Conservation (phyloP, 441 rosid species). For the Mallotus repandus region DNA sequence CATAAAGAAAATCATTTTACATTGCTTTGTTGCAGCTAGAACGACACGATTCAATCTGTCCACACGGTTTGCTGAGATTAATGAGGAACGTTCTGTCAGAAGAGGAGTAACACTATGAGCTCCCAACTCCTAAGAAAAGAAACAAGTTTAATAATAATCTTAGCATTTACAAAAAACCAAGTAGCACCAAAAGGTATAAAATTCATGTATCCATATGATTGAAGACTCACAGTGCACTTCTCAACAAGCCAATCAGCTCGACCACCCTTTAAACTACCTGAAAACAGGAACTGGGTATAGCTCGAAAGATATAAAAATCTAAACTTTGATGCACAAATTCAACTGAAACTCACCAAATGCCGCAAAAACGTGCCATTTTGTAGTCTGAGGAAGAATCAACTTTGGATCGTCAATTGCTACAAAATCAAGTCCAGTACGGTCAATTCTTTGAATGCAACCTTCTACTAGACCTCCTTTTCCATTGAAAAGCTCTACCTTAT, state of each 20-base stretch:
- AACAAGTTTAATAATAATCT: not conserved
- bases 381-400: conserved; percentile 44
- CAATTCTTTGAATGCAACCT: conserved; percentile 60
- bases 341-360: conserved; percentile 60
- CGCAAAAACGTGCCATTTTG: conserved; percentile 77
- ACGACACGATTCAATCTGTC: conserved; percentile 72
- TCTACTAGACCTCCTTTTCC: conserved; percentile 78
- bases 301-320: not conserved
- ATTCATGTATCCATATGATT: not conserved
- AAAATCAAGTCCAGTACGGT: conserved; percentile 62
- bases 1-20: conserved; percentile 32
- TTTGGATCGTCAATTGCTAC: conserved; percentile 60
- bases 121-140: conserved; percentile 64
- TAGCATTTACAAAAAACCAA: conserved; percentile 5
- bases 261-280: conserved; percentile 86
- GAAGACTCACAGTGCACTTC: conserved; percentile 72
- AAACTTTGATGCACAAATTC: not conserved
- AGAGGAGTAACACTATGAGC: conserved; percentile 85
- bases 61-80: conserved; percentile 71
- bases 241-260: conserved; percentile 92
- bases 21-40: conserved; percentile 78
- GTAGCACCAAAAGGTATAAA: not conserved
- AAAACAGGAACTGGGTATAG: conserved; percentile 17
- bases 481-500: conserved; percentile 83
- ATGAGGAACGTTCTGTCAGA: conserved; percentile 63